Conservation (phyloP, 2,329 filamentous ascomycete genomes). For the Diaporthe helianthi region DNA sequence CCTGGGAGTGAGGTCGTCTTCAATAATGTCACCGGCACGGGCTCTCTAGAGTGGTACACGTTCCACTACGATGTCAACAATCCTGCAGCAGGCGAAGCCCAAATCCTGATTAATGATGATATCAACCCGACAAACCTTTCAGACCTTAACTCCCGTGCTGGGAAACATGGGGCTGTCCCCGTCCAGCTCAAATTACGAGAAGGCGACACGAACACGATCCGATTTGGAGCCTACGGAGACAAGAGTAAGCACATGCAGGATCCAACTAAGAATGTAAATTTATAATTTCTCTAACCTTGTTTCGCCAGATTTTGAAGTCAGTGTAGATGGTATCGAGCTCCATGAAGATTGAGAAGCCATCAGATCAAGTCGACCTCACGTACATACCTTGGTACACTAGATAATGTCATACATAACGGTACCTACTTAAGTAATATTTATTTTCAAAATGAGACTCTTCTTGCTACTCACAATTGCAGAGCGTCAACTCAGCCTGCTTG, state of each 20-base stretch:
- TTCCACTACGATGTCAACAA: constrained; percentile 46
- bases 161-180: constrained; percentile 45
- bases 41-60: constrained; percentile 46
- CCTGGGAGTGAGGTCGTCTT: constrained; percentile 43
- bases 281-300: not conserved
- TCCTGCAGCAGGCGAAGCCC: constrained; percentile 44
- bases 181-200: constrained; percentile 42
- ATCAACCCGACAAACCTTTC: constrained; percentile 45
- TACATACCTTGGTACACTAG: no score
- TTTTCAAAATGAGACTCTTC: no score
- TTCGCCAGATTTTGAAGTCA: constrained; percentile 36
- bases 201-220: constrained; percentile 46
- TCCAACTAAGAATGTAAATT: no score
- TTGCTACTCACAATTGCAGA: not conserved
- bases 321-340: constrained; percentile 38
- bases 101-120: constrained; percentile 46
- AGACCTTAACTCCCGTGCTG: constrained; percentile 46
- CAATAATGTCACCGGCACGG: constrained; percentile 47
- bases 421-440: no score
- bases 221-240: constrained; percentile 43
- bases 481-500: not conserved
- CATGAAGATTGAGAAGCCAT: constrained; percentile 36
- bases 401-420: no score
- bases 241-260: no score
- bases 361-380: no score